A percentile compares a stretch with the other conserved stretches of the same genome.
phyloP scores from a whole-genome alignment of 257 asterid species.

The Ligustrum vulgare region DNA sequence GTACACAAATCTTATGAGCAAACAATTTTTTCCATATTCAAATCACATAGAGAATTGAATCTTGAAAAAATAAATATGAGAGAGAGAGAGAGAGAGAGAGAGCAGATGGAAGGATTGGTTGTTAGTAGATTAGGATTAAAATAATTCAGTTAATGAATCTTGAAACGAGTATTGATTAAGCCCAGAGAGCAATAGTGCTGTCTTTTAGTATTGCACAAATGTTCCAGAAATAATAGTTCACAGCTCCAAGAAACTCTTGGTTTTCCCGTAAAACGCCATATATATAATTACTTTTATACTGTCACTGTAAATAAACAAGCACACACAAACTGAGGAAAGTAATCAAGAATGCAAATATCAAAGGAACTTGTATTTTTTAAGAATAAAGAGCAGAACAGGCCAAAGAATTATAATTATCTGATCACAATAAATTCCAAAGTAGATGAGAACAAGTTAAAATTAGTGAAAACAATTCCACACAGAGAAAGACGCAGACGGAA shows the following conservation, averaged over 20 bases:
- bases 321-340: constrained; percentile 14
- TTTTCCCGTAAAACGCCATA: constrained; percentile 36
- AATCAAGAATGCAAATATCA: constrained; percentile 1
- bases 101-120: constrained; percentile 25
- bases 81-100: background rate
- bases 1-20: constrained; percentile 17
- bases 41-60: background rate
- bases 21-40: background rate
- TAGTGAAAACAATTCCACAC: constrained; percentile 21
- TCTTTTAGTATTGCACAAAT: constrained; percentile 24
- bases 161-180: constrained; percentile 12
- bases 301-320: background rate
- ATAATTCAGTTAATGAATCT: constrained; percentile 17
- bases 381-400: constrained; percentile 14
- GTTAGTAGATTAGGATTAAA: constrained; percentile 9
- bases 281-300: constrained; percentile 17
- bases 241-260: constrained; percentile 45
- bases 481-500: constrained; percentile 21
- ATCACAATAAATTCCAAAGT: background rate
- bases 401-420: background rate
- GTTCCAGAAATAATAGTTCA: constrained; percentile 26
- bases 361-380: background rate
- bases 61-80: background rate
- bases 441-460: background rate
- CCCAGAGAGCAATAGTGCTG: constrained; percentile 25